phyloP scores from a whole-genome alignment of 495 filamentous ascomycete species.

The Penicillium chermesinum region DNA sequence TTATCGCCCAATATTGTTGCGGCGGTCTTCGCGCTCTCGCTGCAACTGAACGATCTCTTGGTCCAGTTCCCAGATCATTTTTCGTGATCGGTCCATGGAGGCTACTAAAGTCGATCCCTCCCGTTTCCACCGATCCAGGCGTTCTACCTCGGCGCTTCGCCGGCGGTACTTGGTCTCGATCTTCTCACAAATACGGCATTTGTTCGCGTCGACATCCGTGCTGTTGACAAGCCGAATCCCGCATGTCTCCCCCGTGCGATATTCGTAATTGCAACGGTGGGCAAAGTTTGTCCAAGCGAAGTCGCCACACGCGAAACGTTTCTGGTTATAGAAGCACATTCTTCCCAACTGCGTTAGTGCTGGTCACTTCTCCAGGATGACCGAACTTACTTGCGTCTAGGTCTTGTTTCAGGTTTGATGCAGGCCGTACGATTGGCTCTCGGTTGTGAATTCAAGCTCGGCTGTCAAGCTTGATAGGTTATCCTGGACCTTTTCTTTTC shows the following conservation, averaged over 20 bases:
- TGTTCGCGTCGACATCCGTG: slow-evolving; percentile 52
- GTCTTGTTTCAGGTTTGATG: slow-evolving; percentile 34
- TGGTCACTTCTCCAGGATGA: slow-evolving; percentile 14
- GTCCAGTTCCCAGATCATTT: slow-evolving; percentile 56
- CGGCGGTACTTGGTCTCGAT: slow-evolving; percentile 82
- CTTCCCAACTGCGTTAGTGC: slow-evolving; percentile 38
- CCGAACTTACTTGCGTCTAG: slow-evolving; percentile 34
- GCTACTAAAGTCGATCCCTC: slow-evolving; percentile 62
- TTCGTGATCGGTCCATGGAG: slow-evolving; percentile 72
- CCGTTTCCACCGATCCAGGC: slow-evolving; percentile 78
- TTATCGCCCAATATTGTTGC: slow-evolving; percentile 29
- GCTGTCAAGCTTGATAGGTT: slow-evolving; percentile 36
- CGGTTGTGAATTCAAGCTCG: slow-evolving; percentile 20
- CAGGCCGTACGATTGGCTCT: slow-evolving; percentile 31
- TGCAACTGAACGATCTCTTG: slow-evolving; percentile 55
- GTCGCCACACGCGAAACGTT: slow-evolving; percentile 66
- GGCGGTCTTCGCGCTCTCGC: slow-evolving; percentile 35
- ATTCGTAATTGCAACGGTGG: slow-evolving; percentile 91
- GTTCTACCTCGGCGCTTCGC: slow-evolving; percentile 66
- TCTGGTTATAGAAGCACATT: slow-evolving; percentile 59
- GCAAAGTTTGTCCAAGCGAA: slow-evolving; percentile 96
- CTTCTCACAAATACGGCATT: slow-evolving; percentile 86
- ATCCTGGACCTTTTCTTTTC: slow-evolving; percentile 23
- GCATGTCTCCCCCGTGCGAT: slow-evolving; percentile 96
- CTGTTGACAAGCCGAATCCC: slow-evolving; percentile 85